These are phyloP conservation scores for Royoungia palumana DNA, from an alignment of 768 basidiomycete genomes.

Conservation along the genomic window DNA sequence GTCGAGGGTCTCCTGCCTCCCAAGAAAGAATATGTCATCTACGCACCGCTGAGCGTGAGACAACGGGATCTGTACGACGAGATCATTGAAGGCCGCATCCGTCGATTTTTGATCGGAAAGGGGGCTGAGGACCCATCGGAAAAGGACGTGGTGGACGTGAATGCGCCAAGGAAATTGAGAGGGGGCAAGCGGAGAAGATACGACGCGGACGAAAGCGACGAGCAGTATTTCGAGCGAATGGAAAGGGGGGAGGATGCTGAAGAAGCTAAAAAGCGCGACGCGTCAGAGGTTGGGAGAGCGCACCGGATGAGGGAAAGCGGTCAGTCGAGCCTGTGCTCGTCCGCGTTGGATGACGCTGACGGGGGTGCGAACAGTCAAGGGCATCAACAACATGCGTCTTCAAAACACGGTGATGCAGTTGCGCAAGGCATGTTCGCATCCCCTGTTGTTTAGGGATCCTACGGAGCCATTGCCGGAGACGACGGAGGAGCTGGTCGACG, in stretches of 20 bases:
- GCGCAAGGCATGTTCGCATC: conserved; percentile 94
- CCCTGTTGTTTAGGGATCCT: conserved; percentile 70
- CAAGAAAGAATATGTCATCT: conserved; percentile 93
- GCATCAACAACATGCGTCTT: conserved; percentile 88
- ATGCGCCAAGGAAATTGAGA: conserved; percentile 35
- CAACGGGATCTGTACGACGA: conserved; percentile 87
- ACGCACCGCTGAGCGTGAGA: conserved; percentile 78
- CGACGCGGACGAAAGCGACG: conserved; percentile 52
- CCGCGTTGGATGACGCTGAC: background rate
- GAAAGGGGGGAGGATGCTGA: conserved; percentile 47
- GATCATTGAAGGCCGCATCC: conserved; percentile 67
- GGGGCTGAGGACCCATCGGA: conserved; percentile 23
- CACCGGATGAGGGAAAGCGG: conserved; percentile 58
- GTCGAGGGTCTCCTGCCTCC: conserved; percentile 79
- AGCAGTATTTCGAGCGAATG: conserved; percentile 64
- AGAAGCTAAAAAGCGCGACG: conserved; percentile 39
- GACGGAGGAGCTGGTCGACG: conserved; percentile 77
- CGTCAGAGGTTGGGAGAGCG: conserved; percentile 53
- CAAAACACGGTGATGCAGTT: conserved; percentile 98
- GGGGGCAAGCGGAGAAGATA: conserved; percentile 44
- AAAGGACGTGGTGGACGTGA: conserved; percentile 27
- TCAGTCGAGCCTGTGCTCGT: conserved; percentile 32
- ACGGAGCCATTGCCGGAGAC: conserved; percentile 42
- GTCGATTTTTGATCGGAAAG: conserved; percentile 53
- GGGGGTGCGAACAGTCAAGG: conserved; percentile 51